These are phyloP conservation scores for Acacia crassicarpa DNA, from an alignment of 306 rosid species.

Conservation along the genomic window DNA sequence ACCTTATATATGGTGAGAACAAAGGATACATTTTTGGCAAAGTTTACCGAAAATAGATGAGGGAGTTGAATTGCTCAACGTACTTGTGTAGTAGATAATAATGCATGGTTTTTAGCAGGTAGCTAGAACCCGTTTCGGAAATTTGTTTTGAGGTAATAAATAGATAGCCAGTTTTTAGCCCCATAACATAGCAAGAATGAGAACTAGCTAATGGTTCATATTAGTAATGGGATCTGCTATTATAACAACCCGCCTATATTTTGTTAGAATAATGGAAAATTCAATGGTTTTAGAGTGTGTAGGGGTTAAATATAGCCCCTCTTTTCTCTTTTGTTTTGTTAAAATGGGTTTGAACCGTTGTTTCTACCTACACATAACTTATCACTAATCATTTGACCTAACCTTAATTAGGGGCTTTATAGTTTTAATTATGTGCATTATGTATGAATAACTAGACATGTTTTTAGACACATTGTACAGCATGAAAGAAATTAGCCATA, in stretches of 20 bases:
- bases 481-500: background rate
- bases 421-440: background rate
- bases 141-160: background rate
- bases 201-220: background rate
- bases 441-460: background rate
- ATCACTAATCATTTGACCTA: too few species aligned
- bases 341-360: too few species aligned
- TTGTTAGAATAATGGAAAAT: too few species aligned
- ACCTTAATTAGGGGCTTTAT: background rate
- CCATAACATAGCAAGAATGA: background rate
- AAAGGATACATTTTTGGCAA: background rate
- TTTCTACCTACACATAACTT: too few species aligned
- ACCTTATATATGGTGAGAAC: background rate
- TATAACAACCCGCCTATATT: background rate
- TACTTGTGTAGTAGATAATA: background rate
- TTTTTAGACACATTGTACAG: too few species aligned
- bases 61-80: background rate
- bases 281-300: too few species aligned
- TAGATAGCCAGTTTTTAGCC: background rate
- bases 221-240: background rate
- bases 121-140: background rate
- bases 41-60: background rate
- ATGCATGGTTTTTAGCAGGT: background rate
- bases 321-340: too few species aligned
- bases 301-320: background rate